Percentiles rank a stretch among this genome's conserved stretches.
Conservation (phyloP, 1,284 basidiomycete species). For the Irpex sp. region DNA sequence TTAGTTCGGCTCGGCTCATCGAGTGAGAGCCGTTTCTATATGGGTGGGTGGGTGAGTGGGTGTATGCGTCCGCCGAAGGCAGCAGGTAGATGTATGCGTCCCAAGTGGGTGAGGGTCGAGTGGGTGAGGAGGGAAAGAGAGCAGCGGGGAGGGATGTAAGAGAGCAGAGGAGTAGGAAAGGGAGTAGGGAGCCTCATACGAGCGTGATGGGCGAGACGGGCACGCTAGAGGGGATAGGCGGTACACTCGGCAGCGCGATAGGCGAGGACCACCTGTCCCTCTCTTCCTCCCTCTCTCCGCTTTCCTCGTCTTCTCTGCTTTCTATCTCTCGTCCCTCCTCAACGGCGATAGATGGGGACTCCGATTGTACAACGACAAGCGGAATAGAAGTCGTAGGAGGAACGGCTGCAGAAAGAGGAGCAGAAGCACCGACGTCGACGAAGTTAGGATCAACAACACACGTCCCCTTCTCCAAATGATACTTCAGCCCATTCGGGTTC, state of each 20-base stretch:
- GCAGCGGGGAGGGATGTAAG: neutral
- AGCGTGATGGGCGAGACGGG: neutral
- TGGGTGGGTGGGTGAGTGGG: neutral
- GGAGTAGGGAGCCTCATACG: neutral
- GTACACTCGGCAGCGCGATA: neutral
- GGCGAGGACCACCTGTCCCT: neutral
- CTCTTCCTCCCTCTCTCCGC: neutral
- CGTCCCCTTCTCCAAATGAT: conserved; percentile 59
- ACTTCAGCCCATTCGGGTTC: conserved; percentile 62
- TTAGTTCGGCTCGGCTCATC: neutral
- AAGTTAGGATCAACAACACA: conserved; percentile 37
- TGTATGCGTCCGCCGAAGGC: neutral
- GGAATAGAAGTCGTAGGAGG: too few relatives aligned
- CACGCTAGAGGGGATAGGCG: neutral
- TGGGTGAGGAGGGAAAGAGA: too few relatives aligned
- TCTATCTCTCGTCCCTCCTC: too few relatives aligned
- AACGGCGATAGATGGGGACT: too few relatives aligned
- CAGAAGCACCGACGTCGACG: too few relatives aligned
- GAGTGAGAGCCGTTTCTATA: neutral
- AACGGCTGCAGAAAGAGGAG: too few relatives aligned
- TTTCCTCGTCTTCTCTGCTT: too few relatives aligned
- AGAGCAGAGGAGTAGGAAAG: neutral
- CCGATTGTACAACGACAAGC: too few relatives aligned
- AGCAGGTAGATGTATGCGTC: too few relatives aligned
- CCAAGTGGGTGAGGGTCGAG: too few relatives aligned